phyloP scores from a whole-genome alignment of 768 basidiomycete genomes.

The Suillus occidentalis region DNA sequence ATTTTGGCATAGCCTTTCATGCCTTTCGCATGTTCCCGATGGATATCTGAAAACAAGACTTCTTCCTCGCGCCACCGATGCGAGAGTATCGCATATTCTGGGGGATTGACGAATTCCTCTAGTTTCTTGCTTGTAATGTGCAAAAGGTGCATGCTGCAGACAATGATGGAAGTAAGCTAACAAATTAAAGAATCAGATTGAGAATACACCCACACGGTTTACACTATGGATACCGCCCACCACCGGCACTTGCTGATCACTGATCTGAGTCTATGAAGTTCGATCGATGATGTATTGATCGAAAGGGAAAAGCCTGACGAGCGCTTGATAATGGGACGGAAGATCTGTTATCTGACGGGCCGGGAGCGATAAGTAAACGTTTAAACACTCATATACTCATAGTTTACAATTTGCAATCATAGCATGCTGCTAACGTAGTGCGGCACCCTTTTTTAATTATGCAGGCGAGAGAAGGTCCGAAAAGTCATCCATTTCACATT shows the following conservation, averaged over 20 bases:
- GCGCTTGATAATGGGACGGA: neutral
- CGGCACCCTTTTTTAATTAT: neutral
- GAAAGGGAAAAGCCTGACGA: neutral
- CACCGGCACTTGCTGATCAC: neutral
- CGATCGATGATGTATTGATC: neutral
- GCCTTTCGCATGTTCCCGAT: neutral
- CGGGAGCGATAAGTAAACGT: neutral
- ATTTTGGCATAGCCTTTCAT: constrained; percentile 11
- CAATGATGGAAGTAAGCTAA: neutral
- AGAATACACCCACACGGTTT: neutral
- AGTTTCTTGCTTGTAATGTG: constrained; percentile 2
- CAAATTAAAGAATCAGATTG: neutral
- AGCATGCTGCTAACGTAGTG: neutral
- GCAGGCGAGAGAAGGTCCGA: neutral
- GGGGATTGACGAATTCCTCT: constrained; percentile 6
- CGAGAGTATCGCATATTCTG: constrained; percentile 15
- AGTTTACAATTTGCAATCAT: neutral
- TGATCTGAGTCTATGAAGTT: neutral
- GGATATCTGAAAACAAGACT: constrained; percentile 5
- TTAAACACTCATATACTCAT: neutral
- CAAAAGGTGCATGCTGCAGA: constrained; percentile 9
- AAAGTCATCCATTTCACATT: neutral
- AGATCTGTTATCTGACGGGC: neutral
- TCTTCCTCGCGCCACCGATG: constrained; percentile 12
- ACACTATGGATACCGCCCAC: neutral